Base-by-base conservation (phyloP, 176 grass and related monocot genomes). In the Bolboschoenus planiculmis region DNA sequence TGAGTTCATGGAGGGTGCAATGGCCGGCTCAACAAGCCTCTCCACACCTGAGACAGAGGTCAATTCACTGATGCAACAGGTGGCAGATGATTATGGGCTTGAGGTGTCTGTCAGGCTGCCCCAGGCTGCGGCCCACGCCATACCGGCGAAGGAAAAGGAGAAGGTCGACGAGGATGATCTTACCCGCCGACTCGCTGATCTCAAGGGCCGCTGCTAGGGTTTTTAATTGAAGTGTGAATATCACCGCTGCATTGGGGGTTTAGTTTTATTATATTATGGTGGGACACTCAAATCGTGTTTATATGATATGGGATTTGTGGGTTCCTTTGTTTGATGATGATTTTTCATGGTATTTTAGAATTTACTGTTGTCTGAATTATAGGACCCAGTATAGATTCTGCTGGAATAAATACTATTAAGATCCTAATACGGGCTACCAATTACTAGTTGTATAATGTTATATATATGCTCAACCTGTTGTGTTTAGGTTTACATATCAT, bases 1-100 rank as follows among this genome's bases (percentile, higher is more conserved):
- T 14, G 95, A 97, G 90, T 97, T 97, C 90, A 97, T 97, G 92
- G 92, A 97, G 84, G 90, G 92, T 61, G 95, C 92, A 57, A 97
- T 94, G 92, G 92, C 92, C 0, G 95, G 95, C 0, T 97, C 95
- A 7, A 94, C 95, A 1, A 92, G 90, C 10, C 90, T 97, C 23
- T 97, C 95, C 81, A 99, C 96, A 27, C 96, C 91, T 0, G 96
- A 99, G 89, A 87, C 86, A 33, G 96, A 99, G 89, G 96, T 99
- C 84, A 99, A 99, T 87, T 93, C 90, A 61, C 90, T 99, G 79
- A 99, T 99, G 96, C 92, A 99, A 75, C 92, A 93, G 89, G 92
- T 98, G 10, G 96, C 96, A 1, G 96, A 99, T 47, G 96, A 99
- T 67, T 99, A 95, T 9, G 96, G 96, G 20, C 92, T 99, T 10